Evolutionary conservation across 306 rosid species (phyloP), one percentile per base, ranked within the genome.

Genomic region (Elaeagnus macrophylla): DNA sequence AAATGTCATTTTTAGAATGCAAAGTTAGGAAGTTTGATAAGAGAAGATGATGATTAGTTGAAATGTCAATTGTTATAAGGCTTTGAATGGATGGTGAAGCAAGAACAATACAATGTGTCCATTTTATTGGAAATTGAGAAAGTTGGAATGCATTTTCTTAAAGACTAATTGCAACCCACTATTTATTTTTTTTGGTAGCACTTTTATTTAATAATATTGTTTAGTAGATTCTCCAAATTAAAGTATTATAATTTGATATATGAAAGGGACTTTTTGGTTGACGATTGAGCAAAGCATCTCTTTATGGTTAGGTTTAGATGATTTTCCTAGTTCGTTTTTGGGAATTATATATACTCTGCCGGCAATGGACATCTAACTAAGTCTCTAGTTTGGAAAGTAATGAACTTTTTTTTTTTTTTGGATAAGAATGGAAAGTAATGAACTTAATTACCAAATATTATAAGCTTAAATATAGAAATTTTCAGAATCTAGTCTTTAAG

Each of bases 181-280:
- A 78, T 74, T 81, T n/a, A n/a, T n/a, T 85, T 67, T 83, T 63
- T 25, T 25, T 39, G 79, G 69, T 74, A 64, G 71, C 59, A 20
- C 60, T 76, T 56, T 59, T 46, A 6, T 12, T 11, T 2, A 39
- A 71, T n/a, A n/a, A n/a, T n/a, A n/a, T 51, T 38, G 49, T 53
- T 59, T 58, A 12, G 18, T 18, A 20, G 71, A 68, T 55, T 56
- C 72, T 66, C 54, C 42, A 61, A 69, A 72, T 54, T 63, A 67
- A 71, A 61, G 51, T 64, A 39, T 69, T 40, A 38, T 60, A 62
- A 54, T 63, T 41, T 25, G 32, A 25, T 48, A 32, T 53, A 65
- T 19, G 94, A 81, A 77, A 74, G 57, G 46, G 96, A 83, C 75
- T 49, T 54, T 56, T 18, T 37, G 67, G 83, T 73, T 87, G 89